phyloP scores from a whole-genome alignment of 257 asterid species.

The Nicotiana tomentosiformis region DNA sequence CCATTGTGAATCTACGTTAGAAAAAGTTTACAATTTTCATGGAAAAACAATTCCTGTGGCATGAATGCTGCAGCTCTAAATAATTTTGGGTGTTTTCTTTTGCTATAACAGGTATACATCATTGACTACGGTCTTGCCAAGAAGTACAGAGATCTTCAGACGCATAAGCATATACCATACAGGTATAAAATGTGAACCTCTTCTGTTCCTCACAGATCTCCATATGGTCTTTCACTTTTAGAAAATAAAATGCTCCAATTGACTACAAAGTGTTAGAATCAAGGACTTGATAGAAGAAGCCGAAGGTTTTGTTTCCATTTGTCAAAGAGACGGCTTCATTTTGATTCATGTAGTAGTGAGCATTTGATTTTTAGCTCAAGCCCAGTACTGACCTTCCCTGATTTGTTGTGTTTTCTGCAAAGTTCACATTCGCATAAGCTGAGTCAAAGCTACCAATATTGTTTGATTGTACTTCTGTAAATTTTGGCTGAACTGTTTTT shows the following conservation, averaged over 20 bases:
- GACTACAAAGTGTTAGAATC: neutral
- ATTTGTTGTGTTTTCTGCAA: neutral
- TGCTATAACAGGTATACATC: conserved; percentile 61
- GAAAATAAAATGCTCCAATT: neutral
- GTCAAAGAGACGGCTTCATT: neutral
- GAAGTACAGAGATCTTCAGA: conserved; percentile 87
- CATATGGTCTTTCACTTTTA: neutral
- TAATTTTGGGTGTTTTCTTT: conserved; percentile 4
- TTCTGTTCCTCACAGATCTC: neutral
- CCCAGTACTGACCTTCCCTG: neutral
- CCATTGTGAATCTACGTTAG: neutral
- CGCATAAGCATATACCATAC: conserved; percentile 96
- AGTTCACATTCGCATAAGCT: neutral
- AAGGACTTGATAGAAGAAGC: neutral
- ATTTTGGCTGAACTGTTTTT: neutral
- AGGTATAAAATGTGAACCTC: conserved; percentile 37
- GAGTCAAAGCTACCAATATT: neutral
- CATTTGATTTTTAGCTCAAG: neutral
- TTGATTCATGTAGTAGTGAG: neutral
- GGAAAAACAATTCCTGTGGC: neutral
- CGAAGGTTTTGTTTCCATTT: neutral
- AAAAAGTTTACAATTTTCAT: neutral
- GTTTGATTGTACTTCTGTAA: neutral
- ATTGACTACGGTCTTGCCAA: conserved; percentile 97
- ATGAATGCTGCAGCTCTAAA: neutral